Percentiles rank a stretch among this genome's conserved stretches.
phyloP scores from a whole-genome alignment of 768 basidiomycete species.

The Lenzites betulinus region DNA sequence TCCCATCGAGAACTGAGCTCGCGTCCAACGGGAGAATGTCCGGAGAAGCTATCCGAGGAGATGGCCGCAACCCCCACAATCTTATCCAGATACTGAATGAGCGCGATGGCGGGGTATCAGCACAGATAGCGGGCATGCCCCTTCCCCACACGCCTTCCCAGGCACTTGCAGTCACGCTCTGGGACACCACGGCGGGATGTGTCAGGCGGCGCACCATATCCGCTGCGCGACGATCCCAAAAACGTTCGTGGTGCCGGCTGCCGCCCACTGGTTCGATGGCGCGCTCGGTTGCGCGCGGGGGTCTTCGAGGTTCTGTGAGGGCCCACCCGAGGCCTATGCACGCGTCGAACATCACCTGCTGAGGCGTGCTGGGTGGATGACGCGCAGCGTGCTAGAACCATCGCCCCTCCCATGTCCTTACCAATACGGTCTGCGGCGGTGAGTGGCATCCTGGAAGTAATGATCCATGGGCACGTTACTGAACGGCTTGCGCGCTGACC shows the following conservation, averaged over 20 bases:
- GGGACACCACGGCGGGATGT: not conserved
- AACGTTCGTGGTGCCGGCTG: slow-evolving; percentile 19
- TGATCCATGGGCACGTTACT: not conserved
- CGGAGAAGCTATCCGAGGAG: not conserved
- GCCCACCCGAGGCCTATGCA: not conserved
- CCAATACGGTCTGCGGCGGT: not conserved
- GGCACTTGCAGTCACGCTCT: not conserved
- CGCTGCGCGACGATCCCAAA: slow-evolving; percentile 15
- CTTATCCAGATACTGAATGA: slow-evolving; percentile 11
- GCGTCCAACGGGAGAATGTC: slow-evolving; percentile 5
- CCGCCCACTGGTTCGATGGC: slow-evolving; percentile 7
- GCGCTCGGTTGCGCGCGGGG: not conserved
- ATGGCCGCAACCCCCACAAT: slow-evolving; percentile 7
- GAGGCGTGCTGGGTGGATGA: not conserved
- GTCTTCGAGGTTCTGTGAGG: not conserved
- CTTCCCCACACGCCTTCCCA: not conserved
- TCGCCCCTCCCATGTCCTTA: too few relatives aligned
- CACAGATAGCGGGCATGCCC: slow-evolving; percentile 1
- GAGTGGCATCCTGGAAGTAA: not conserved
- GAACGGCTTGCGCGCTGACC: not conserved
- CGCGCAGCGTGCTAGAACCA: slow-evolving; percentile 1
- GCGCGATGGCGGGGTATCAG: slow-evolving; percentile 10
- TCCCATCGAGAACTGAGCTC: not conserved
- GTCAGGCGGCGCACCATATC: not conserved
- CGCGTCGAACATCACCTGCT: not conserved